A percentile compares a stretch with the other conserved stretches of the same genome.
Evolutionary conservation across 1,284 basidiomycete species (phyloP).

Genomic region (Trichosporon sp.): DNA sequence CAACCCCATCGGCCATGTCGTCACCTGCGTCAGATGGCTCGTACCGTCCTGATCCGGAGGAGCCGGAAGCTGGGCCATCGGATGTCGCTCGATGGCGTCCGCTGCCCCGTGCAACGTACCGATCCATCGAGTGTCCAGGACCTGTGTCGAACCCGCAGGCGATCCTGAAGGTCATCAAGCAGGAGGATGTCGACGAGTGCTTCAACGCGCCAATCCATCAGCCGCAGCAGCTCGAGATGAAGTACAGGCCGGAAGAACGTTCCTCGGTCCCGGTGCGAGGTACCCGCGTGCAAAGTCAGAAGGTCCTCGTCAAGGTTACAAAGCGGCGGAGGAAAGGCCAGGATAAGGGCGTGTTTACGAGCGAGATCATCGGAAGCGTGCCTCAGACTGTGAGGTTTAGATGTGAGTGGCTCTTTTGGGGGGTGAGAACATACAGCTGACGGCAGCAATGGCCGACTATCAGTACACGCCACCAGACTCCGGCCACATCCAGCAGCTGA

Average conservation of each 20-base stretch:
- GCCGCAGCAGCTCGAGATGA: conserved; percentile 66
- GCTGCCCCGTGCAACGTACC: conserved; percentile 68
- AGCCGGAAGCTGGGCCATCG: background rate
- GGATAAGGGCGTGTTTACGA: conserved; percentile 73
- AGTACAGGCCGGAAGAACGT: conserved; percentile 69
- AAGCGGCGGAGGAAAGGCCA: conserved; percentile 61
- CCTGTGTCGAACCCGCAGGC: conserved; percentile 65
- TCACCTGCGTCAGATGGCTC: conserved; percentile 11
- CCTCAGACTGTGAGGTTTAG: conserved; percentile 85
- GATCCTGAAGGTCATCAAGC: conserved; percentile 71
- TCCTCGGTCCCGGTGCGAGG: conserved; percentile 81
- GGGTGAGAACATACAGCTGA: background rate
- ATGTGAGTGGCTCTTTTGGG: conserved; percentile 62
- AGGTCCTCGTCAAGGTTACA: conserved; percentile 73
- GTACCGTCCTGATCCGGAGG: conserved; percentile 3
- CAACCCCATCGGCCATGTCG: conserved; percentile 17
- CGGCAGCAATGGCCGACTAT: conserved; percentile 83
- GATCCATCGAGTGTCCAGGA: conserved; percentile 86
- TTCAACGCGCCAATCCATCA: conserved; percentile 60
- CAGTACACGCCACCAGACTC: conserved; percentile 75
- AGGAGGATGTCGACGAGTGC: conserved; percentile 68
- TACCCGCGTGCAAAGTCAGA: conserved; percentile 71
- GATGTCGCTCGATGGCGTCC: conserved; percentile 58
- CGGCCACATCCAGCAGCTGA: conserved; percentile 70
- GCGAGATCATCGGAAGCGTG: conserved; percentile 73